Evolutionary conservation across 768 basidiomycete species (phyloP), one percentile per base, ranked within the genome.

Genomic region (Podaxis pistillaris): DNA sequence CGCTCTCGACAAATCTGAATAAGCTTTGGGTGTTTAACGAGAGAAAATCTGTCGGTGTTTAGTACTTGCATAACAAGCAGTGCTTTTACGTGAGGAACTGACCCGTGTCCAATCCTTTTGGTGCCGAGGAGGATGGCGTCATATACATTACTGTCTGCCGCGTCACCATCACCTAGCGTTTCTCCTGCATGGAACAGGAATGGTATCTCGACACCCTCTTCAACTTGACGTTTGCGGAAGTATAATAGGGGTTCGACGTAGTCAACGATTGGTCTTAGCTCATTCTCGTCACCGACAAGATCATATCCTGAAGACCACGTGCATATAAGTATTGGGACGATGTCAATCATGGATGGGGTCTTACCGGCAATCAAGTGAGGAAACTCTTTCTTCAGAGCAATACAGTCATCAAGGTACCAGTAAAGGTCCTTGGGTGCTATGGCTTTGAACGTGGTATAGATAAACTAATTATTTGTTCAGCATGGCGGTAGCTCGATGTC

Each of bases 131-230:
- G 74, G 56, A 93, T 84, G 2, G 91, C 90, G 68, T 93, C 91
- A 66, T 89, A 91, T 38, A 93, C 73, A 68, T 93, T 92, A 56
- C 80, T 71, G 63, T 93, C 91, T n/a, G 87, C 86, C 28, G 77
- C 73, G 3, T 83, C 83, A 7, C 91, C 91, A 69, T 93, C 91
- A 3, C 89, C 88, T 17, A 88, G 78, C 0, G 91, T 93, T 74
- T 93, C 90, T n/a, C 91, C 91, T 0, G 88, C 90, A 66, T 92
- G 91, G 67, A 91, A 85, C 53, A 91, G 79, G 73, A 90, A 91
- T 1, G 91, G 91, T 30, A 91, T 84, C 33, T 87, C 81, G 0
- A 92, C 66, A 0, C 83, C 80, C 46, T 81, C 75, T 63, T 86
- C 82, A 57, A 82, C 78, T 67, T 84, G 82, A 28, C 83, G 81